phyloP scores from a whole-genome alignment of 2,329 filamentous ascomycete species.

The Sporothrix protearum region DNA sequence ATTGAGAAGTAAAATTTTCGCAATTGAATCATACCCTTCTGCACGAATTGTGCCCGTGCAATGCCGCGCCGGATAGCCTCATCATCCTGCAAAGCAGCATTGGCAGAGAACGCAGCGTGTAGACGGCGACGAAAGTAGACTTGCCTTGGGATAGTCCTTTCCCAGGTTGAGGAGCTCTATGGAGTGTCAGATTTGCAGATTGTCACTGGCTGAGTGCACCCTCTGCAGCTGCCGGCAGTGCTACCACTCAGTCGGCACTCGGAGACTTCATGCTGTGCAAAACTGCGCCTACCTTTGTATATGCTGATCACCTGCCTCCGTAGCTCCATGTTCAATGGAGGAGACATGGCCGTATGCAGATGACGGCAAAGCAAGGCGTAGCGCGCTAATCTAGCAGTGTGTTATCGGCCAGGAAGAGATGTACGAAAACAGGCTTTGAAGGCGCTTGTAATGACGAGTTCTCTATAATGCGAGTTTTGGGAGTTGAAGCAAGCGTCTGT shows the following conservation, averaged over 20 bases:
- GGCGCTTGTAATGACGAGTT: neutral
- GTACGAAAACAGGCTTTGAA: too few relatives aligned
- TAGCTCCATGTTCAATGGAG: slow-evolving; percentile 53
- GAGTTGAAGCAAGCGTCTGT: too few relatives aligned
- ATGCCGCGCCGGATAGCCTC: slow-evolving; percentile 73
- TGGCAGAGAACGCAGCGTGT: slow-evolving; percentile 79
- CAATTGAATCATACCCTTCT: slow-evolving; percentile 61
- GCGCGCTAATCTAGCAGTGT: neutral
- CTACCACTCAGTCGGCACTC: neutral
- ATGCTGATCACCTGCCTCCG: slow-evolving; percentile 76
- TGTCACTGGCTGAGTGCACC: too few relatives aligned
- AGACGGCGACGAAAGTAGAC: slow-evolving; percentile 76
- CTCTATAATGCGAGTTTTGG: neutral
- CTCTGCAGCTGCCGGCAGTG: neutral
- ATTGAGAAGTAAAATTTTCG: slow-evolving; percentile 12
- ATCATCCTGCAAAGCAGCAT: slow-evolving; percentile 66
- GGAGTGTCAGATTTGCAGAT: neutral
- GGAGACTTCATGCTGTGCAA: neutral
- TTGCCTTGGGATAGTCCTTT: slow-evolving; percentile 78
- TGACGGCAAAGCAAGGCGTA: neutral
- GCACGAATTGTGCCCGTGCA: slow-evolving; percentile 77
- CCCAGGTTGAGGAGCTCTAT: slow-evolving; percentile 81
- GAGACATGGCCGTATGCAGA: slow-evolving; percentile 29
- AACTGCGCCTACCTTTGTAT: slow-evolving; percentile 68
- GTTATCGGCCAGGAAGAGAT: neutral